Percentiles rank a stretch among this genome's conserved stretches.
These are phyloP conservation scores for Zygnema circumcarinatum DNA, from an alignment of 139 green algal species.

Conservation along the genomic window DNA sequence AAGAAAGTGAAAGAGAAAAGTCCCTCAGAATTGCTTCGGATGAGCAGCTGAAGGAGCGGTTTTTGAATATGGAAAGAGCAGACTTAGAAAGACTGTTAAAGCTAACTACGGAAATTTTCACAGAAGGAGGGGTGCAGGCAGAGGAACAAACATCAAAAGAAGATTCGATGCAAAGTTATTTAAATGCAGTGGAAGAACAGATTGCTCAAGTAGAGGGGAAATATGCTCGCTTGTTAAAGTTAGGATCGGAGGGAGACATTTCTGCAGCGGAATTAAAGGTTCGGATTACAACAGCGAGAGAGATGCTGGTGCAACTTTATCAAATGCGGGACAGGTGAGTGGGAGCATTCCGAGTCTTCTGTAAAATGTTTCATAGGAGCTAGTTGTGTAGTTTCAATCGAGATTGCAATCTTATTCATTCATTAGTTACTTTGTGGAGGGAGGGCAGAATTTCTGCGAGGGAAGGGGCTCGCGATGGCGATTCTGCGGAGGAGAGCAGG, in stretches of 20 bases:
- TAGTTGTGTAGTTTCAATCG: no score
- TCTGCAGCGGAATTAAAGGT: background rate
- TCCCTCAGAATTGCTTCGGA: background rate
- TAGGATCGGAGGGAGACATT: background rate
- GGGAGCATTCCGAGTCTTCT: background rate
- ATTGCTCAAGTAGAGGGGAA: background rate
- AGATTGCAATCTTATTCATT: background rate
- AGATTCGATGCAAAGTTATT: background rate
- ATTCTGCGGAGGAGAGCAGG: background rate
- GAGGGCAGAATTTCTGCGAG: no score
- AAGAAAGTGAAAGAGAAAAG: background rate
- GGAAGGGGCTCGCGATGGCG: background rate
- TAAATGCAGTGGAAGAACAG: background rate
- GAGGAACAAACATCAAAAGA: background rate
- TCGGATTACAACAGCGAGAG: background rate
- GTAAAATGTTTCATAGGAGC: background rate
- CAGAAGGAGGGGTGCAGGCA: background rate
- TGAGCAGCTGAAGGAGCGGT: background rate
- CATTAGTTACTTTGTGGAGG: background rate
- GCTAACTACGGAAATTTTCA: background rate
- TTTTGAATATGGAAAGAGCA: slow-evolving; percentile 12
- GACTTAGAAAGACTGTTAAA: slow-evolving; percentile 1
- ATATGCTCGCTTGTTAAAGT: background rate
- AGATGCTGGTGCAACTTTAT: background rate
- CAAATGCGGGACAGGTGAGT: background rate